Percentiles rank a stretch among this genome's conserved stretches.
Conservation (phyloP, 2,329 filamentous ascomycete species). For the Arthrinium puccinioides region DNA sequence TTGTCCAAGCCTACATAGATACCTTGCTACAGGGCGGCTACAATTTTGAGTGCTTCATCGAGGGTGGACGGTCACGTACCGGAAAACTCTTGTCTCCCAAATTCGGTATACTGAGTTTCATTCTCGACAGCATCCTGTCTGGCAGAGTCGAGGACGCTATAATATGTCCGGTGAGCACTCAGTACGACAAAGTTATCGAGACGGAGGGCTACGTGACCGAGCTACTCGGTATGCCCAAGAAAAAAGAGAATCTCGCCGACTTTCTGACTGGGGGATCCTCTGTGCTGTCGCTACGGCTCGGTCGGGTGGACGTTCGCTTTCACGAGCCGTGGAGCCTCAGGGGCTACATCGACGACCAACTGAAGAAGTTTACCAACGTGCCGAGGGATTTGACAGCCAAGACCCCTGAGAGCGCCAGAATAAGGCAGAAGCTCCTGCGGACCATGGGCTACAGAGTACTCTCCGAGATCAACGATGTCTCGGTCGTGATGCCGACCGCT, state of each 20-base stretch:
- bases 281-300: conserved; percentile 79
- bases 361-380: conserved; percentile 47
- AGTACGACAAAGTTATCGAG: conserved; percentile 98
- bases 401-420: conserved; percentile 40
- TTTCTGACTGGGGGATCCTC: conserved; percentile 82
- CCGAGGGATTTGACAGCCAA: conserved; percentile 40
- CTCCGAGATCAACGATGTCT: conserved; percentile 90
- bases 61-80: conserved; percentile 86
- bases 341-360: conserved; percentile 72
- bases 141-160: conserved; percentile 85
- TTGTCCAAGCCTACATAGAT: conserved; percentile 97
- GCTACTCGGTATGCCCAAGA: conserved; percentile 87
- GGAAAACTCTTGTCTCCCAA: conserved; percentile 92
- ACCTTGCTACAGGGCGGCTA: conserved; percentile 83
- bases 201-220: conserved; percentile 96
- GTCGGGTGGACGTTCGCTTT: conserved; percentile 90
- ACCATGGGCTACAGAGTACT: conserved; percentile 89
- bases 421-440: conserved; percentile 67
- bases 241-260: conserved; percentile 85
- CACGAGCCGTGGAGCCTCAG: conserved; percentile 92
- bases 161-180: conserved; percentile 91
- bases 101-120: conserved; percentile 88
- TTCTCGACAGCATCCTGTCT: conserved; percentile 83
- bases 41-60: conserved; percentile 97
- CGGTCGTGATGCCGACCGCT: conserved; percentile 96